Percentiles rank a stretch among this genome's conserved stretches.
Conservation (phyloP, 306 rosid genomes). For the Trifolium repens region DNA sequence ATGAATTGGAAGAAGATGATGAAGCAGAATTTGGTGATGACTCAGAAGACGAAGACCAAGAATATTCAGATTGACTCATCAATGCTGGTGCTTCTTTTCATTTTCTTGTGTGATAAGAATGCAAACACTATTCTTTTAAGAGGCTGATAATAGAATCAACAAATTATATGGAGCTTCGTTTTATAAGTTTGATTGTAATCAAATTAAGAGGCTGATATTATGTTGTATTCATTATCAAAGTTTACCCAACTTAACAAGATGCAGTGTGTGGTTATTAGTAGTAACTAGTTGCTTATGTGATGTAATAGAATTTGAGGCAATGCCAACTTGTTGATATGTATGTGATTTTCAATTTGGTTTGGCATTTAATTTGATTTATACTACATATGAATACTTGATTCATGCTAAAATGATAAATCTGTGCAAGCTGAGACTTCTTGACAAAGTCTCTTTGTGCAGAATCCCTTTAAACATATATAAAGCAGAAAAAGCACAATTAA, state of each 20-base stretch:
- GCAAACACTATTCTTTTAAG: not conserved
- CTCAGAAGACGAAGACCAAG: not conserved
- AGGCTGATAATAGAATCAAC: not conserved
- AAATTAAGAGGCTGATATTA: not conserved
- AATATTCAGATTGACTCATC: not conserved
- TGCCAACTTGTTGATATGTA: not conserved
- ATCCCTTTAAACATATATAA: too few relatives aligned
- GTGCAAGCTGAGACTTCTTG: too few relatives aligned
- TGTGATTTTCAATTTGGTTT: not conserved
- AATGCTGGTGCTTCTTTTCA: not conserved
- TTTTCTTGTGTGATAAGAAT: not conserved
- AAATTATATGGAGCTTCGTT: not conserved
- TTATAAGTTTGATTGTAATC: not conserved
- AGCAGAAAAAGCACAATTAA: too few relatives aligned
- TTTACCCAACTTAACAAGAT: not conserved
- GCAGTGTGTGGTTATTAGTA: not conserved
- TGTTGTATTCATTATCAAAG: not conserved
- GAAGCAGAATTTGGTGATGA: not conserved
- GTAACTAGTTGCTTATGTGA: not conserved
- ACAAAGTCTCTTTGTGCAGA: too few relatives aligned
- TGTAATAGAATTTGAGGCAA: not conserved
- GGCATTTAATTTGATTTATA: too few relatives aligned
- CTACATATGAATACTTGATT: not conserved
- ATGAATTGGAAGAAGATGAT: not conserved
- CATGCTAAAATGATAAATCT: too few relatives aligned